Base-by-base conservation (phyloP, 148 eudicot species). In the Persicaria tinctoria region DNA sequence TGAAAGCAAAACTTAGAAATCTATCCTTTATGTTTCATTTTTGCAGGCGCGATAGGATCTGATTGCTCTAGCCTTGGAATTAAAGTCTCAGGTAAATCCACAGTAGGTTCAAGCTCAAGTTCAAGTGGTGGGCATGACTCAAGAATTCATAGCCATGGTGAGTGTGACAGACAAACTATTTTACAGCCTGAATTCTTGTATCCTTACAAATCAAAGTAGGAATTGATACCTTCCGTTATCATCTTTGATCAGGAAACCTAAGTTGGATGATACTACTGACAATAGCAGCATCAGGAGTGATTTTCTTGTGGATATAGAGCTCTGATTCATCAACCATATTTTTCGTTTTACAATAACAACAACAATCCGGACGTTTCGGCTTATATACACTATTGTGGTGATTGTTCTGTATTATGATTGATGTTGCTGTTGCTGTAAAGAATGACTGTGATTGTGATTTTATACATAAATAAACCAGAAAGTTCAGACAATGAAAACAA, bases 51-150 rank as follows among this genome's bases (percentile, higher is more conserved):
- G 23, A 17, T 86, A 72, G 89, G 88, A 48, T 80, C 91, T 23
- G 88, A 90, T 45, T 90, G 94, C 81, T 72, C 69, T 70, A 87
- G 77, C 73, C 88, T 90, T 45, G 93, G 91, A 51, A 79, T 89
- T 11, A 82, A 57, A 13, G 74, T 76, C 46, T 66, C 70, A 9
- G 48, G 70, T 13, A 66, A 66, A 41, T 27, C 70, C 6, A 66
- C 48, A 41, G 47, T 44, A 38, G 70, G 48, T 12, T 66, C 70
- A 41, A 41, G 70, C 48, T 82, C 91, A 51, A 83, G 71, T 49
- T 68, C 88, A 46, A 77, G 85, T 5, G 47, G 79, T 17, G 76
- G 80, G 46, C 73, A 76, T 23, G 57, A 79, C 46, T 56, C 83
- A 60, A 51, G 77, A 44, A 38, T 54, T 38, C 70, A 63, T 47